phyloP scores from a whole-genome alignment of 768 basidiomycete species.

The Pisolithus microcarpus region DNA sequence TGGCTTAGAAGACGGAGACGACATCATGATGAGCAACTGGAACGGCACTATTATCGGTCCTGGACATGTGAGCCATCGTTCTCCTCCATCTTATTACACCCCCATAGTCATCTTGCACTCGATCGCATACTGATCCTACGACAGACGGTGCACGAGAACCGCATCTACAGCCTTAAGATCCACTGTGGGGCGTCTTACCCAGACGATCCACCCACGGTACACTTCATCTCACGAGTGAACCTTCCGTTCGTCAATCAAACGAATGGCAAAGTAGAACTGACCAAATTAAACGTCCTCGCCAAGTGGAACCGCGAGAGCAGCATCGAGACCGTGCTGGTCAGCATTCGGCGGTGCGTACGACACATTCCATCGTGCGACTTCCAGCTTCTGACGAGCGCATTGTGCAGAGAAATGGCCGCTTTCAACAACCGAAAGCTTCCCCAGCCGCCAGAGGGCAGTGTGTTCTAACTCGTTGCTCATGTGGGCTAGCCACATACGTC shows the following conservation, averaged over 20 bases:
- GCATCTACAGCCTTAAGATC: conserved; percentile 95
- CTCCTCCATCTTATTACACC: background rate
- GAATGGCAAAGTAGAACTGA: conserved; percentile 72
- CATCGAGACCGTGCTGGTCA: conserved; percentile 87
- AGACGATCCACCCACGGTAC: conserved; percentile 69
- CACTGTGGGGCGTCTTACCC: conserved; percentile 72
- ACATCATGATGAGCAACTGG: conserved; percentile 97
- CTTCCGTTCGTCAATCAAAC: conserved; percentile 79
- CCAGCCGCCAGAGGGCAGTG: conserved; percentile 87
- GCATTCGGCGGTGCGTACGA: conserved; percentile 70
- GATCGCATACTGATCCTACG: conserved; percentile 12
- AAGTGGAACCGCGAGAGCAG: conserved; percentile 72
- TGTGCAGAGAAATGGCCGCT: conserved; percentile 84
- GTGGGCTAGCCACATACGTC: background rate
- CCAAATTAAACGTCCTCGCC: conserved; percentile 63
- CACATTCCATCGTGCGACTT: background rate
- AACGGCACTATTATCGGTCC: conserved; percentile 99
- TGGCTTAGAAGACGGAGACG: conserved; percentile 90
- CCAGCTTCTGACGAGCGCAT: conserved; percentile 3
- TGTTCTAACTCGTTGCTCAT: conserved; percentile 35
- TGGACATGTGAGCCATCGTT: conserved; percentile 71
- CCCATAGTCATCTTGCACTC: no score
- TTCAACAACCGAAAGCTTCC: conserved; percentile 88
- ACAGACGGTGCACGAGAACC: conserved; percentile 96
- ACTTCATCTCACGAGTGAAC: conserved; percentile 86